Conservation (phyloP, 2,329 filamentous ascomycete species). For the Microcyclosporella mali region DNA sequence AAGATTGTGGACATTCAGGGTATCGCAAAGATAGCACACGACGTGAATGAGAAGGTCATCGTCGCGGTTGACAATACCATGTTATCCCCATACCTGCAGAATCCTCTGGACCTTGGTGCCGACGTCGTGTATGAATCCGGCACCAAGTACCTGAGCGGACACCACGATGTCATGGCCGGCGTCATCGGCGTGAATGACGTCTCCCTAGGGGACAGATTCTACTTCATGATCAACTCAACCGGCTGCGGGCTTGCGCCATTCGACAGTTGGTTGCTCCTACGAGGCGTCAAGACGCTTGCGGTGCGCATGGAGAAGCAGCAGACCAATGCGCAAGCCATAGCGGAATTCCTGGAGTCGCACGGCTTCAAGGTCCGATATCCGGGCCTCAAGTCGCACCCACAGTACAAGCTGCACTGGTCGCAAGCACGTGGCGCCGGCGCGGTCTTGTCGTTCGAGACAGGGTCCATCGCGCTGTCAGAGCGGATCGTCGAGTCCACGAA, state of each 20-base stretch:
- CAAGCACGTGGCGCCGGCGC: slow-evolving; percentile 92
- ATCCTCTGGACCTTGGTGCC: slow-evolving; percentile 87
- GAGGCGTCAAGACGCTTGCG: slow-evolving; percentile 91
- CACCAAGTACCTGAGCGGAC: slow-evolving; percentile 94
- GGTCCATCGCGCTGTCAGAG: slow-evolving; percentile 74
- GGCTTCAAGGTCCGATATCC: slow-evolving; percentile 96
- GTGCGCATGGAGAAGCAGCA: slow-evolving; percentile 99
- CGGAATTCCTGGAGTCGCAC: slow-evolving; percentile 80
- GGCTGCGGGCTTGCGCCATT: slow-evolving; percentile 92
- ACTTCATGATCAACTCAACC: slow-evolving; percentile 94
- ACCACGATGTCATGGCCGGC: slow-evolving; percentile 98
- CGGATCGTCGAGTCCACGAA: slow-evolving; percentile 89
- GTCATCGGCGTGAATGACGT: slow-evolving; percentile 87
- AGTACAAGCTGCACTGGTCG: slow-evolving; percentile 92
- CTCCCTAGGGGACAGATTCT: slow-evolving; percentile 78
- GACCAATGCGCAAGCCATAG: slow-evolving; percentile 81
- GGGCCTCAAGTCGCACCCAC: slow-evolving; percentile 86
- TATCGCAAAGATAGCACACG: slow-evolving; percentile 71
- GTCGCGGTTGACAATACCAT: slow-evolving; percentile 98
- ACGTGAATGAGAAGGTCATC: slow-evolving; percentile 68
- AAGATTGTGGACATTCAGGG: slow-evolving; percentile 89
- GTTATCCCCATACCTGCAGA: slow-evolving; percentile 90
- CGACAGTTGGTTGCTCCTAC: slow-evolving; percentile 90
- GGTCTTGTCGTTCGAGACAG: slow-evolving; percentile 93
- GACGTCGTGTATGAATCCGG: slow-evolving; percentile 97